Evolutionary conservation across 2,329 filamentous ascomycete genomes (phyloP).

Genomic region (Pseudocercospora vitis): DNA sequence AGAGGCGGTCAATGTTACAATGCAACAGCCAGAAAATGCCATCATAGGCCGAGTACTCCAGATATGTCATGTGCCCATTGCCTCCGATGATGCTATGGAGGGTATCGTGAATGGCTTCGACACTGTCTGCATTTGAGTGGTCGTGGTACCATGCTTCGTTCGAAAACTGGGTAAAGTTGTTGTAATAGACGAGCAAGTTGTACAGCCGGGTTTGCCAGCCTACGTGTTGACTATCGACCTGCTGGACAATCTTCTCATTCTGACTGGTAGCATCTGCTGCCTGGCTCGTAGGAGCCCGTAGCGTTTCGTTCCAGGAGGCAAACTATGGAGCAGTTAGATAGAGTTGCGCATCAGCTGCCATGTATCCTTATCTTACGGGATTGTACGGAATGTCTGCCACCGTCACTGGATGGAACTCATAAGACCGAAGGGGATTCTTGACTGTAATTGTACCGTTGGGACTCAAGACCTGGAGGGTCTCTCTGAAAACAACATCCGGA

Average conservation of each 20-base stretch:
- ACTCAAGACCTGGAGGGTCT: constrained; percentile 41
- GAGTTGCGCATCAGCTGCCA: background rate
- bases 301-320: constrained; percentile 60
- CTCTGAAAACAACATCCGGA: constrained; percentile 43
- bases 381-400: constrained; percentile 57
- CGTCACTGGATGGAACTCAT: constrained; percentile 54
- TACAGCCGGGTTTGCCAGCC: constrained; percentile 63
- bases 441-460: constrained; percentile 38
- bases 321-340: constrained; percentile 47
- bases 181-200: constrained; percentile 66
- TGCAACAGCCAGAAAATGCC: constrained; percentile 79
- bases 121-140: constrained; percentile 58
- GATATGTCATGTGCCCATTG: constrained; percentile 68
- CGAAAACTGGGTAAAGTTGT: constrained; percentile 67
- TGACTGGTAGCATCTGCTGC: constrained; percentile 55
- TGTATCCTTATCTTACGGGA: constrained; percentile 53
- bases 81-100: constrained; percentile 56
- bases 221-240: constrained; percentile 54
- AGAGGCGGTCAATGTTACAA: constrained; percentile 68
- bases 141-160: constrained; percentile 62
- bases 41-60: constrained; percentile 72
- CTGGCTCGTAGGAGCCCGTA: constrained; percentile 54
- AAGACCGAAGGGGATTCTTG: constrained; percentile 39
- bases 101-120: constrained; percentile 51
- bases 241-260: constrained; percentile 55